These are phyloP conservation scores for Echinosophora koreensis DNA, from an alignment of 306 rosid species.

Conservation along the genomic window DNA sequence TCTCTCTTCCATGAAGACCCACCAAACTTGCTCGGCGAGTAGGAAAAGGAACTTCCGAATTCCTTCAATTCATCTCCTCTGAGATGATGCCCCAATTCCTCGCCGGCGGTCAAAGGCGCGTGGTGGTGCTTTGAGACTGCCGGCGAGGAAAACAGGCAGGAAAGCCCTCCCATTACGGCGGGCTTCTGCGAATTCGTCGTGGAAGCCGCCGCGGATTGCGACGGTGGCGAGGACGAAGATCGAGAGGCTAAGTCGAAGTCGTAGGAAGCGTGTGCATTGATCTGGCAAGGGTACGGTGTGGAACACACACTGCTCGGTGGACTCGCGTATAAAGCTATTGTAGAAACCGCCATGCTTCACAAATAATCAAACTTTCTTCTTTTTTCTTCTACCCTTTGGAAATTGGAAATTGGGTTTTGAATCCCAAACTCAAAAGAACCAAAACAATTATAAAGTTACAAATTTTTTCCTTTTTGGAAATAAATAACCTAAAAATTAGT, in stretches of 20 bases:
- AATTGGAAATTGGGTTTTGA: constrained; percentile 42
- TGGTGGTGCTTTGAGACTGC: constrained; percentile 47
- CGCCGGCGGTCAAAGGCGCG: constrained; percentile 57
- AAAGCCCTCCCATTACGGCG: constrained; percentile 68
- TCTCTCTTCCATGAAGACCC: constrained; percentile 75
- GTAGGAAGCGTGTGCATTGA: constrained; percentile 65
- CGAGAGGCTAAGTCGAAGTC: constrained; percentile 85
- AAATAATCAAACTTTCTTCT: background rate
- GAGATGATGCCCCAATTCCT: constrained; percentile 56
- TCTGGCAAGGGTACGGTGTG: constrained; percentile 77
- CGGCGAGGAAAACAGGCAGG: constrained; percentile 82
- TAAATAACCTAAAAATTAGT: constrained; percentile 1
- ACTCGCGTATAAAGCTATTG: constrained; percentile 86
- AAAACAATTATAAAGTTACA: background rate
- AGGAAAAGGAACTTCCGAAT: constrained; percentile 74
- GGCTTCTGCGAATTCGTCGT: constrained; percentile 76
- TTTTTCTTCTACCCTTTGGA: background rate
- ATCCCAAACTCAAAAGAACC: constrained; percentile 33
- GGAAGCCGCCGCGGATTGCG: constrained; percentile 64
- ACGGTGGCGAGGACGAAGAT: constrained; percentile 69
- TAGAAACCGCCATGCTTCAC: constrained; percentile 76
- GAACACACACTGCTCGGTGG: constrained; percentile 93
- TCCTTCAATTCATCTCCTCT: constrained; percentile 83
- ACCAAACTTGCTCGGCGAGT: constrained; percentile 65
- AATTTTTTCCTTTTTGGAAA: constrained; percentile 9